Evolutionary conservation across 805 yeast genomes (phyloP), one percentile per base, ranked within the genome.

Genomic region (Tetrapisispora iriomotensis): DNA sequence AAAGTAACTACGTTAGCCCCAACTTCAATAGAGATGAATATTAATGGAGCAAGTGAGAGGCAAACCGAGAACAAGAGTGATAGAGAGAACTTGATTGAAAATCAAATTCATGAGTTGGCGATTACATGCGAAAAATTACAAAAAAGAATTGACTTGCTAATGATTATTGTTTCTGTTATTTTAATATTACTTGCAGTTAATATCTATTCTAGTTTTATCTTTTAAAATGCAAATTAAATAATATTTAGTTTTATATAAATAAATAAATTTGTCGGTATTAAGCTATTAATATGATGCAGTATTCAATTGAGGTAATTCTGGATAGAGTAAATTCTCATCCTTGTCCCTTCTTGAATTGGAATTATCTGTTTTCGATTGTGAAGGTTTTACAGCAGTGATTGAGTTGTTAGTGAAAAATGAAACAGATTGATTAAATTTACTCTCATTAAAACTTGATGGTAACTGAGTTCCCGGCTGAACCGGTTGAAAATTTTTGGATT

Each of bases 361-460:
- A 8, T 15, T 29, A 17, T 18, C 29, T 7, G 22, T 27, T 14
- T 29, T 29, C 13, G n/a, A 19, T 14, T 23, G 22, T 24, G 36
- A 14, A 14, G 13, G 12, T 3, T 13, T 21, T 4, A 19, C 17
- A 9, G 20, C 30, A n/a, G 19, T 27, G 13, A 21, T 4, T n/a
- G 38, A 23, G 18, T 33, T 34, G 10, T 47, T 41, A n/a, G n/a
- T n/a, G 24, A 48, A 41, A 23, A 41, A 47, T 6, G 42, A 30
- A 14, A 57, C 36, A 10, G 60, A 54, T 29, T 50, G 53, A 32
- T 52, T 53, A 36, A 57, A 55, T 20, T 50, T 41, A 4, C 44
- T 42, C 34, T 57, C 58, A 40, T 51, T 49, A 35, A 57, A 57
- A n/a, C 46, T 37, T n/a, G 45, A 29, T 38, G 58, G 57, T 30